Evolutionary conservation across 1,284 basidiomycete genomes (phyloP).

Genomic region (Veloboletus limbatus): DNA sequence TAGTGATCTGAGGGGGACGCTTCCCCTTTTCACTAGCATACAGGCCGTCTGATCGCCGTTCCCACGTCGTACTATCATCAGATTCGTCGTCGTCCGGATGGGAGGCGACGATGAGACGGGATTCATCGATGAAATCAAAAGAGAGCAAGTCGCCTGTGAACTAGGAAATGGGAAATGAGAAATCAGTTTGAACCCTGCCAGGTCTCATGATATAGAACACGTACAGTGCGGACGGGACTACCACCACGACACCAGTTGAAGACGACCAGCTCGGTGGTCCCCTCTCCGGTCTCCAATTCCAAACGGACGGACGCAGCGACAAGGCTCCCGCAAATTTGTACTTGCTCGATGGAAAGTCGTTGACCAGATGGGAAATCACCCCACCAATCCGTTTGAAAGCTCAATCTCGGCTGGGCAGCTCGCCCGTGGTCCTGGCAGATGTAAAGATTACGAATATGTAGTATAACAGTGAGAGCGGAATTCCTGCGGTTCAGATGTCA

Average conservation of each 20-base stretch:
- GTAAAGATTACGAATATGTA: conserved; percentile 32
- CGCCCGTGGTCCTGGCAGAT: conserved; percentile 26
- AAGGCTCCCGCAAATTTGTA: conserved; percentile 29
- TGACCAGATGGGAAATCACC: conserved; percentile 33
- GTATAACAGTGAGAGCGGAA: conserved; percentile 24
- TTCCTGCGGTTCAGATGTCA: conserved; percentile 16
- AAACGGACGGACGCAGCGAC: conserved; percentile 31
- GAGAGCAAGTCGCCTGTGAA: conserved; percentile 33
- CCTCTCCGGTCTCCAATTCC: conserved; percentile 34
- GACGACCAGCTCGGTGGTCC: conserved; percentile 30
- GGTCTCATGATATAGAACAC: conserved; percentile 5
- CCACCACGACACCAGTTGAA: conserved; percentile 32
- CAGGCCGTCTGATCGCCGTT: conserved; percentile 32
- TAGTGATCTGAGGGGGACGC: conserved; percentile 29
- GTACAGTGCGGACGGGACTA: conserved; percentile 28
- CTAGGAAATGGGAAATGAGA: conserved; percentile 10
- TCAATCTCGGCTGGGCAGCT: conserved; percentile 28
- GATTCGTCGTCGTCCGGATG: conserved; percentile 36
- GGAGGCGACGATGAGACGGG: conserved; percentile 23
- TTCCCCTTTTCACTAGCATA: conserved; percentile 32
- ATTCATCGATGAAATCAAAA: conserved; percentile 32
- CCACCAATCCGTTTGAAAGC: conserved; percentile 36
- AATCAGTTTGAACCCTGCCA: background rate
- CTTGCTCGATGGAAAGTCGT: conserved; percentile 30
- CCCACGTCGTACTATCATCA: conserved; percentile 32